Base-by-base conservation (phyloP, 176 grass and related monocot species). In the Pontederia paniculata region DNA sequence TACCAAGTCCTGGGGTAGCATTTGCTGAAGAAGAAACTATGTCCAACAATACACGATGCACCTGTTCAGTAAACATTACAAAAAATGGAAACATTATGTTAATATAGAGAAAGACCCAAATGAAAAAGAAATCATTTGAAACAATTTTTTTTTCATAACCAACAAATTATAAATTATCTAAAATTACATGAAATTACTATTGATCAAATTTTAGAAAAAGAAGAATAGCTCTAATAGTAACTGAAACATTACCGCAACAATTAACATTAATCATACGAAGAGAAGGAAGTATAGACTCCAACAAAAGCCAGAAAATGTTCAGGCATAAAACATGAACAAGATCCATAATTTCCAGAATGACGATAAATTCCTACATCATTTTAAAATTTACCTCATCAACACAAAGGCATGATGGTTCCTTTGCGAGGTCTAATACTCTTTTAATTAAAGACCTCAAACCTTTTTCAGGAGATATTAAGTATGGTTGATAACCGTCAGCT, bases 401-500 rank as follows among this genome's bases (percentile, higher is more conserved):
- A 73, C 84, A 82, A 20, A 94, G 70, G 17, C 53, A 69, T 28
- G 88, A 84, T 72, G 88, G 83, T 73, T 94, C 88, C 52, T 94
- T 94, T 51, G 88, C 88, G 42, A 88, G 69, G 18, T 94, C 88
- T 37, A 94, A 50, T 70, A 94, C 80, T 58, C 62, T 48, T 77
- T 81, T 94, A 65, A 94, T 94, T 49, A 94, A 76, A 74, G 55
- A 87, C 41, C 77, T 72, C 67, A 94, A 74, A 63, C 88, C 88
- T 65, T 83, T 94, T 54, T 94, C 88, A 0, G 88, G 88, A 72
- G 88, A 94, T 78, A 88, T 81, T 20, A 94, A 61, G 63, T 94
- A 88, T 42, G 88, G 88, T 15, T 84, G 83, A 80, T 94, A 94
- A 62, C 88, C 83, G 81, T 88, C 80, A 65, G 83, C 77, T 76